These are phyloP conservation scores for Sclerotinia borealis DNA, from an alignment of 2,329 filamentous ascomycete species.

Conservation along the genomic window DNA sequence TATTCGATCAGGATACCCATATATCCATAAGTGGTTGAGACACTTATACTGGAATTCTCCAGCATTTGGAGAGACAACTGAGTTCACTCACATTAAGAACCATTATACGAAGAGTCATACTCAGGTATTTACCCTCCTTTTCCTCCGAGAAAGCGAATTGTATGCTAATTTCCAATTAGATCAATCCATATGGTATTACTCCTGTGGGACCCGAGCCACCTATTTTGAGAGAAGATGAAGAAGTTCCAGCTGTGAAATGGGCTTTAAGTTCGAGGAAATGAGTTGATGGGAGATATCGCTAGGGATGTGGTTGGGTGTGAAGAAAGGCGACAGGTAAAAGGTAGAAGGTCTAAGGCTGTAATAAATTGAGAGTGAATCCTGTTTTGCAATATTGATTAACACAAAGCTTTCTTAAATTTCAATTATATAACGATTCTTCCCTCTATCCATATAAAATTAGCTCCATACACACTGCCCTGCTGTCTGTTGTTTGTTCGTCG, in stretches of 20 bases:
- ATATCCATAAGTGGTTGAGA: constrained; percentile 60
- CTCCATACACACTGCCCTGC: too few relatives aligned
- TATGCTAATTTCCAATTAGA: constrained; percentile 44
- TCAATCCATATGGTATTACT: constrained; percentile 68
- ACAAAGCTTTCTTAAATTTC: too few relatives aligned
- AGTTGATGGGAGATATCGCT: neutral
- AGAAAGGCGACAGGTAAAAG: neutral
- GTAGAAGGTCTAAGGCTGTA: neutral
- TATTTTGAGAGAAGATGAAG: constrained; percentile 70
- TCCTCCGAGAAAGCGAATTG: neutral
- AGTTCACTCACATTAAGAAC: constrained; percentile 56
- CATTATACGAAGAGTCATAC: constrained; percentile 83
- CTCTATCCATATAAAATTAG: too few relatives aligned
- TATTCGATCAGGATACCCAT: constrained; percentile 45
- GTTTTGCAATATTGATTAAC: too few relatives aligned
- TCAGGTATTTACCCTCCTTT: constrained; percentile 35
- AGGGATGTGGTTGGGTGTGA: neutral
- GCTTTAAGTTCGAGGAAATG: constrained; percentile 28
- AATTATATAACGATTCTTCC: too few relatives aligned
- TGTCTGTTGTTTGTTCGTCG: too few relatives aligned
- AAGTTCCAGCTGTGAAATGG: constrained; percentile 55
- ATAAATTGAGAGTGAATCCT: neutral
- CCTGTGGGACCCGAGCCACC: constrained; percentile 80
- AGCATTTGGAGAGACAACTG: constrained; percentile 46
- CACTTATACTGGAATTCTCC: constrained; percentile 62